Percentiles rank a stretch among this genome's conserved stretches.
Evolutionary conservation across 768 basidiomycete species (phyloP).

Genomic region (Tylopilus sp.): DNA sequence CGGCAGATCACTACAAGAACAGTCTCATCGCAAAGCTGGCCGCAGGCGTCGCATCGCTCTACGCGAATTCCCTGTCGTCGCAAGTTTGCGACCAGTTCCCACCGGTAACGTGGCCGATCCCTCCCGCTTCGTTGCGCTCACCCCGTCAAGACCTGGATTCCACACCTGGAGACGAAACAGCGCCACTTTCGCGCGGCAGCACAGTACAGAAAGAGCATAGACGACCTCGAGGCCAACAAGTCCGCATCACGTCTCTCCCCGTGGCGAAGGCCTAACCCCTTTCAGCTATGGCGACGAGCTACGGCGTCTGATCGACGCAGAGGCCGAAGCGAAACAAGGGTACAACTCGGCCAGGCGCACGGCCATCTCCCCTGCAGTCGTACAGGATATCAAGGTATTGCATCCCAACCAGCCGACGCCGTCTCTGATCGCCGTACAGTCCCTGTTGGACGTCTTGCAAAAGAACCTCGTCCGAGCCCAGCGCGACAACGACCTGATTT

Average conservation of each 20-base stretch:
- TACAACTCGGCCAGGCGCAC: slow-evolving; percentile 63
- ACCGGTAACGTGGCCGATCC: slow-evolving; percentile 39
- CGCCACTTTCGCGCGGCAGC: slow-evolving; percentile 88
- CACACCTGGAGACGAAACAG: slow-evolving; percentile 79
- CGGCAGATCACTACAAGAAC: slow-evolving; percentile 69
- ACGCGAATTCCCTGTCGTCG: slow-evolving; percentile 46
- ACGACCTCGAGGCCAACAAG: slow-evolving; percentile 79
- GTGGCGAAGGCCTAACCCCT: slow-evolving; percentile 6
- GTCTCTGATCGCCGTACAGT: slow-evolving; percentile 43
- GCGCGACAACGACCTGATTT: slow-evolving; percentile 94
- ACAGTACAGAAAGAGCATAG: slow-evolving; percentile 83
- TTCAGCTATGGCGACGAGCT: slow-evolving; percentile 85
- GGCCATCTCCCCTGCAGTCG: slow-evolving; percentile 57
- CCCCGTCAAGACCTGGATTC: slow-evolving; percentile 56
- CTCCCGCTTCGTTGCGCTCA: slow-evolving; percentile 10
- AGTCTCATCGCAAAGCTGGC: slow-evolving; percentile 81
- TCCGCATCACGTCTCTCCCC: slow-evolving; percentile 28
- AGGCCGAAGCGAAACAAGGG: slow-evolving; percentile 63
- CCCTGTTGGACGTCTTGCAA: slow-evolving; percentile 68
- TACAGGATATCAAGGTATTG: slow-evolving; percentile 75
- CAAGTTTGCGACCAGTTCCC: slow-evolving; percentile 49
- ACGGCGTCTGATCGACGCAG: slow-evolving; percentile 70
- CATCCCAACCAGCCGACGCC: neutral
- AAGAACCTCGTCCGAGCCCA: slow-evolving; percentile 67
- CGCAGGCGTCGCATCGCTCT: slow-evolving; percentile 67